Conservation (phyloP, 208 protist species). For the Lotmaria passim region DNA sequence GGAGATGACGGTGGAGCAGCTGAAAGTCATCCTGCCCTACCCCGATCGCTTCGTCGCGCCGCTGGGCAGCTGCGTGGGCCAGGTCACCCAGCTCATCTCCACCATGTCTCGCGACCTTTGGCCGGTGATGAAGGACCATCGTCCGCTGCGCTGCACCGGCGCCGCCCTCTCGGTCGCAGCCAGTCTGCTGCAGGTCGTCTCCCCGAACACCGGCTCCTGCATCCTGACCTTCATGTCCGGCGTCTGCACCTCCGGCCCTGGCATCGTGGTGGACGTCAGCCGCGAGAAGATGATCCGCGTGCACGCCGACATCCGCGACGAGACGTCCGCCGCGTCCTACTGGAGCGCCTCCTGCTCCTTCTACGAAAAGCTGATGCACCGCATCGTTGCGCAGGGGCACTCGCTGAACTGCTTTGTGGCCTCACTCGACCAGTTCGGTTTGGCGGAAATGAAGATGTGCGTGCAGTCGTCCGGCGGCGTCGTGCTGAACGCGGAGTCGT, state of each 20-base stretch:
- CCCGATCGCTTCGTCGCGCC: slow-evolving; percentile 82
- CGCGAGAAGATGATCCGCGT: slow-evolving; percentile 96
- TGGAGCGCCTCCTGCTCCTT: slow-evolving; percentile 85
- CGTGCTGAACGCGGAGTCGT: slow-evolving; percentile 97
- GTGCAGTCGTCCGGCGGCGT: slow-evolving; percentile 94
- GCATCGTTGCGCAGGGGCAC: slow-evolving; percentile 94
- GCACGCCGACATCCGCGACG: slow-evolving; percentile 96
- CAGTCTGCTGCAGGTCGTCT: slow-evolving; percentile 92
- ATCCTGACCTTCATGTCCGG: slow-evolving; percentile 97
- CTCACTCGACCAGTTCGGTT: slow-evolving; percentile 96
- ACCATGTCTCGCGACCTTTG: slow-evolving; percentile 95
- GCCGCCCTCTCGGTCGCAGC: slow-evolving; percentile 96
- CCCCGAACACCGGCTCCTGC: slow-evolving; percentile 91
- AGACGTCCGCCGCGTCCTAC: slow-evolving; percentile 70
- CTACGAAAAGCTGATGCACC: slow-evolving; percentile 95
- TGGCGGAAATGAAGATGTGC: slow-evolving; percentile 97
- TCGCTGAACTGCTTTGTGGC: slow-evolving; percentile 97
- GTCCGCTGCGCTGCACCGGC: slow-evolving; percentile 96
- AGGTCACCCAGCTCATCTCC: slow-evolving; percentile 93
- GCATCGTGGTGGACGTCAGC: slow-evolving; percentile 91
- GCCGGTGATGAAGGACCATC: slow-evolving; percentile 91
- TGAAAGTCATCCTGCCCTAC: slow-evolving; percentile 56
- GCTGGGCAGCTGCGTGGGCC: slow-evolving; percentile 56
- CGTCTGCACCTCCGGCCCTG: slow-evolving; percentile 95
- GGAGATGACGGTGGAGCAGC: slow-evolving; percentile 63